phyloP scores from a whole-genome alignment of 2,329 filamentous ascomycete species.

The Aspergillus sp. region DNA sequence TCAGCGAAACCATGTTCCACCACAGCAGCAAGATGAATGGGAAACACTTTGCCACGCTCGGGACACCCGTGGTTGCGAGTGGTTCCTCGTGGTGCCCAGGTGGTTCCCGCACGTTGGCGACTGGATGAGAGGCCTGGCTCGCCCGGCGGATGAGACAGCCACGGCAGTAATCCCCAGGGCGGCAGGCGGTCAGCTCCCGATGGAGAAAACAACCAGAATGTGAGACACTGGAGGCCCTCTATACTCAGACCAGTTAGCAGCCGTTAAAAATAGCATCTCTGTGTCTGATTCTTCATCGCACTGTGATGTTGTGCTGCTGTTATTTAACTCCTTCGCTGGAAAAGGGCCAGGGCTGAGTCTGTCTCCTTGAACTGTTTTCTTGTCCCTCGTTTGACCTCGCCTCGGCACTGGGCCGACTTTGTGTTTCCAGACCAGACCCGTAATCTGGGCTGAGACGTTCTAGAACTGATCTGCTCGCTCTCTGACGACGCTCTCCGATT shows the following conservation, averaged over 20 bases:
- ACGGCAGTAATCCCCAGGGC: not conserved
- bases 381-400: not conserved
- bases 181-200: not conserved
- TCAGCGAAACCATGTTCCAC: not conserved
- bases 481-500: not conserved
- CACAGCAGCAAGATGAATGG: not conserved
- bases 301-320: not conserved
- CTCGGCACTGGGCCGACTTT: not conserved
- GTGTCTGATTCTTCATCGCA: not conserved
- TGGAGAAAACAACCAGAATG: not conserved
- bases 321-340: slow-evolving; percentile 3
- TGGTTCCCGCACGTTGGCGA: not conserved
- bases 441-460: slow-evolving; percentile 11
- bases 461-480: slow-evolving; percentile 10
- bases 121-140: not conserved
- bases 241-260: slow-evolving; percentile 7
- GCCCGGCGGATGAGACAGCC: not conserved
- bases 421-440: slow-evolving; percentile 1
- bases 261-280: slow-evolving; percentile 9
- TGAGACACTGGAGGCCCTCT: not conserved
- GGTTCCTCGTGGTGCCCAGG: not conserved
- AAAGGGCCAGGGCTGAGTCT: not conserved
- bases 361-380: not conserved
- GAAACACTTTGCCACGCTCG: not conserved
- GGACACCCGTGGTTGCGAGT: not conserved